A percentile compares a stretch with the other conserved stretches of the same genome.
Conservation (phyloP, 164 flowering plant species). For the Kingdonia uniflora region DNA sequence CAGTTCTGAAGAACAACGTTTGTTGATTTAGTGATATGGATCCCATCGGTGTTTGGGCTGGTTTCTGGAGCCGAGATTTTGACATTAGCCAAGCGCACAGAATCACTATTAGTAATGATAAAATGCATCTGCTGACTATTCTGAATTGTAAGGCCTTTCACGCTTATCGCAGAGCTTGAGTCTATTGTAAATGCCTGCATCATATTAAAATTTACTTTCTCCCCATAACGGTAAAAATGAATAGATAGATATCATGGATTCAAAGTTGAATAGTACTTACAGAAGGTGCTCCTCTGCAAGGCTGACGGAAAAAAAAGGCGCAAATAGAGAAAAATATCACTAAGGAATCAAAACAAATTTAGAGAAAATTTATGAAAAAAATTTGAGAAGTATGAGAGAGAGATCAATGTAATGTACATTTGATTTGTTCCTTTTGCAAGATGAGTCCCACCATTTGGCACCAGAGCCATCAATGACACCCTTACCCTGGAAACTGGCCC, state of each 20-base stretch:
- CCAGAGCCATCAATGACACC: slow-evolving; percentile 93
- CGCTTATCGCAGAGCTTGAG: slow-evolving; percentile 54
- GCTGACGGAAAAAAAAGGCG: slow-evolving; percentile 36
- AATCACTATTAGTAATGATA: slow-evolving; percentile 38
- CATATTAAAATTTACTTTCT: slow-evolving; percentile 1
- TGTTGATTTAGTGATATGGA: slow-evolving; percentile 73
- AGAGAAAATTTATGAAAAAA: not conserved
- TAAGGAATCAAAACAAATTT: not conserved
- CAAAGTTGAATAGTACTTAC: slow-evolving; percentile 31
- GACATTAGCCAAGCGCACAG: slow-evolving; percentile 47
- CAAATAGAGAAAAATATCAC: slow-evolving; percentile 3
- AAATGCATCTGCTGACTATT: slow-evolving; percentile 95
- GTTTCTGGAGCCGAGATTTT: slow-evolving; percentile 61
- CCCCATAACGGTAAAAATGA: not conserved
- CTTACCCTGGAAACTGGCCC: slow-evolving; percentile 66
- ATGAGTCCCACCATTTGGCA: slow-evolving; percentile 89
- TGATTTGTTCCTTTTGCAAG: slow-evolving; percentile 87
- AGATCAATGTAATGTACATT: slow-evolving; percentile 34
- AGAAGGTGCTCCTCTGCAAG: slow-evolving; percentile 81
- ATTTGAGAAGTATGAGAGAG: not conserved
- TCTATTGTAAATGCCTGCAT: slow-evolving; percentile 89
- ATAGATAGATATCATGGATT: not conserved
- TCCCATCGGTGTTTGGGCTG: slow-evolving; percentile 99
- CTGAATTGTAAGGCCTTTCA: slow-evolving; percentile 60
- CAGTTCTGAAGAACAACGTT: slow-evolving; percentile 55